A percentile compares a stretch with the other conserved stretches of the same genome.
Evolutionary conservation across 495 filamentous ascomycete genomes (phyloP).

Genomic region (Aspergillus sclerotioniger): DNA sequence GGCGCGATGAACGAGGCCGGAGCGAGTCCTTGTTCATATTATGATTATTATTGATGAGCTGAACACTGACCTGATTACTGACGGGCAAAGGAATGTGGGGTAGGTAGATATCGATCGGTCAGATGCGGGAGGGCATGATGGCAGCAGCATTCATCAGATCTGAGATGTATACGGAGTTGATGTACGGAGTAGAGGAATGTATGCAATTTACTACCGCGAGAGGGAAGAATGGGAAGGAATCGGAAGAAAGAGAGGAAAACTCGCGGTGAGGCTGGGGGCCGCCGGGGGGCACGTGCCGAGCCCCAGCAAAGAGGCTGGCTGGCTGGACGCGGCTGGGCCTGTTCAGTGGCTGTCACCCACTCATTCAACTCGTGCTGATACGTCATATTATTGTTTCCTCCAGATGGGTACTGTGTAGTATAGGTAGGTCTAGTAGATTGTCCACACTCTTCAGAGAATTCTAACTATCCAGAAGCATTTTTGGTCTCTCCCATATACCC

Average conservation of each 20-base stretch:
- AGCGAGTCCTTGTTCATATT: constrained; percentile 8
- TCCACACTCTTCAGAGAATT: too few species aligned
- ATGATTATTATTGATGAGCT: too few species aligned
- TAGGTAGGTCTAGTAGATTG: too few species aligned
- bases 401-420: too few species aligned
- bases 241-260: constrained; percentile 27
- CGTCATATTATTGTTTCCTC: too few species aligned
- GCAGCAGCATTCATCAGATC: background rate
- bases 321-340: constrained; percentile 1
- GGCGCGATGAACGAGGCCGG: constrained; percentile 2
- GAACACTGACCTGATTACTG: too few species aligned
- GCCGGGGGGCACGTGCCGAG: constrained; percentile 30
- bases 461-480: too few species aligned
- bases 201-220: background rate
- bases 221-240: constrained; percentile 17
- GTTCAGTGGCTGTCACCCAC: too few species aligned
- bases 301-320: constrained; percentile 31
- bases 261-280: constrained; percentile 37
- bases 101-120: background rate
- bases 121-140: constrained; percentile 2
- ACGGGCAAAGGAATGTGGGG: constrained; percentile 14
- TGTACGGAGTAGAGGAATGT: constrained; percentile 8
- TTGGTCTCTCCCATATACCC: too few species aligned
- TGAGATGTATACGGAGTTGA: background rate
- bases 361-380: background rate